Evolutionary conservation across 1,139 yeast genomes (phyloP).

Genomic region (Candida sp.): DNA sequence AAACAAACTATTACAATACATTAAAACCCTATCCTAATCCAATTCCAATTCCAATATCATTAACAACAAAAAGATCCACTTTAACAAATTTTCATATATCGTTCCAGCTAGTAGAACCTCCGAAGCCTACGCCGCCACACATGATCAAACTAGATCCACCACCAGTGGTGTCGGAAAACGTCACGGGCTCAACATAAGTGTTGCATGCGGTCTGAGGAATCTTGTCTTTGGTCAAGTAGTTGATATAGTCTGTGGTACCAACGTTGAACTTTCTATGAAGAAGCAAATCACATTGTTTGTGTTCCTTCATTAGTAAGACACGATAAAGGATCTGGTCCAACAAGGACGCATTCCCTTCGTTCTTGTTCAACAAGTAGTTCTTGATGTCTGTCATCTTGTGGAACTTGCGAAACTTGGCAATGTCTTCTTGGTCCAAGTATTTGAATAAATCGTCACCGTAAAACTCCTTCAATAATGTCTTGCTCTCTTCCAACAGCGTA

Average conservation of each 20-base stretch:
- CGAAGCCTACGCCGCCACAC: conserved; percentile 33
- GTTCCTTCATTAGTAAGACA: conserved; percentile 12
- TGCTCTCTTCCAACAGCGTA: conserved; percentile 11
- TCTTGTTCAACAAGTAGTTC: conserved; percentile 13
- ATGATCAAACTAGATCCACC: conserved; percentile 28
- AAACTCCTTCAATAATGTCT: conserved; percentile 23
- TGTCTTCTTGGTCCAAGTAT: conserved; percentile 27
- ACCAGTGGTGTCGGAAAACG: conserved; percentile 17
- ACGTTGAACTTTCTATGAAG: conserved; percentile 9
- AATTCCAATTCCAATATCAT: conserved; percentile 8
- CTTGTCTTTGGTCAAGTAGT: conserved; percentile 16
- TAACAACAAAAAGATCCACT: not conserved
- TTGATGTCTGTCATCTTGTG: conserved; percentile 24
- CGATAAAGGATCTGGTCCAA: conserved; percentile 20
- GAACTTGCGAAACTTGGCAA: conserved; percentile 30
- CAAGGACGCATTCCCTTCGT: conserved; percentile 6
- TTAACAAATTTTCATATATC: conserved; percentile 16
- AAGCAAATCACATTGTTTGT: conserved; percentile 1
- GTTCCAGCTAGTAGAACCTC: conserved; percentile 33
- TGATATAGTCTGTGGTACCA: conserved; percentile 17
- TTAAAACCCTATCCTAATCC: not conserved
- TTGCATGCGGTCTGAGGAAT: conserved; percentile 11
- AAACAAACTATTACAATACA: not conserved
- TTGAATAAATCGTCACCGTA: conserved; percentile 41
- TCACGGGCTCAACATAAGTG: conserved; percentile 10